Evolutionary conservation across 768 basidiomycete genomes (phyloP), one percentile per base, ranked within the genome.

Genomic region (Astraeus odoratus): DNA sequence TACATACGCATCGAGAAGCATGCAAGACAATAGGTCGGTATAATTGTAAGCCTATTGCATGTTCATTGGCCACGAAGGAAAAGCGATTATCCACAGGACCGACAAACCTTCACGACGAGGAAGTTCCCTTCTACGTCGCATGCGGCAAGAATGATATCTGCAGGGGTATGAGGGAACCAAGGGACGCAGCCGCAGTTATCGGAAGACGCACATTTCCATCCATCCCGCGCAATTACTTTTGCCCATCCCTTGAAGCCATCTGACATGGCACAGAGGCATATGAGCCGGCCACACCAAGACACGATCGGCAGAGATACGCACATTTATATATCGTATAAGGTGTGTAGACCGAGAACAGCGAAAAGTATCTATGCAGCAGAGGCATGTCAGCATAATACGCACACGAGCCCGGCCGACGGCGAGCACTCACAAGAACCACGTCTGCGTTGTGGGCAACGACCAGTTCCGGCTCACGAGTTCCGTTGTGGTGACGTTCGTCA

Each of bases 91-190:
- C n/a, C n/a, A n/a, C n/a, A 31, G 31, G 24, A 25, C 38, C 19
- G 26, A 16, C 59, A 29, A 48, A 79, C 81, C 62, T 86, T 87
- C 44, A 92, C 80, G 34, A 86, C 90, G 48, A 90, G 66, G 57
- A 88, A 93, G 60, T 93, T 93, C 26, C 83, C 89, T 60, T 92
- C 90, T 29, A 92, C 89, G 57, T 93, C 89, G 60, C 79, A 86
- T 23, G 72, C 76, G 19, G 84, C 88, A 25, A 93, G 70, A 46
- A 91, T 71, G 49, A 89, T 63, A 61, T 93, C 89, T 91, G 54
- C 23, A 24, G 8, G 15, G 26, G 24, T 1, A 13, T 41, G 16
- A 19, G 2, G 16, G 26, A 35, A 6, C 8, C 55, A 43, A 57
- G 49, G 41, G 18, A 2, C 27, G 43, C 26, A 34, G 38, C 16